Conservation (phyloP, 2,329 filamentous ascomycete genomes). For the Xylaria sp. region DNA sequence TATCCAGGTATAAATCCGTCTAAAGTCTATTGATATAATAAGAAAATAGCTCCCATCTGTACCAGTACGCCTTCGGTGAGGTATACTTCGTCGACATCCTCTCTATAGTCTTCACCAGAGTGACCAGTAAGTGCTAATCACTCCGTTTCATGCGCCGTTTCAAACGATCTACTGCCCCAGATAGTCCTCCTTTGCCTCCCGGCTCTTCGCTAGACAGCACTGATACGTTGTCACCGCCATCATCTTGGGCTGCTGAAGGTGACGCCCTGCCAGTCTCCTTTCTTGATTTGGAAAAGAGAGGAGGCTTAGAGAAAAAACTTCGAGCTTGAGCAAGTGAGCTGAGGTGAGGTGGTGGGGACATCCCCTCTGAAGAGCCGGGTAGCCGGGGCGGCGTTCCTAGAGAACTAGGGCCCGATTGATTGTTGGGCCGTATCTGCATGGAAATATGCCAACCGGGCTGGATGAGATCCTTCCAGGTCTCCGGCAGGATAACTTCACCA, state of each 20-base stretch:
- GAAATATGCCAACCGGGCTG: constrained; percentile 73
- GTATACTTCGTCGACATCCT: background rate
- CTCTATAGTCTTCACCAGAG: background rate
- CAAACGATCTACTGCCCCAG: background rate
- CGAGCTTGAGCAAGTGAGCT: background rate
- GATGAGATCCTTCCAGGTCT: constrained; percentile 76
- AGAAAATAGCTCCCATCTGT: background rate
- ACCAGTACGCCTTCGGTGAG: background rate
- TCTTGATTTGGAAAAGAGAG: background rate
- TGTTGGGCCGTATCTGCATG: constrained; percentile 59
- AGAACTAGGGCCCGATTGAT: no score
- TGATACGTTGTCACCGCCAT: background rate
- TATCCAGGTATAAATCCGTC: no score
- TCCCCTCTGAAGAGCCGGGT: no score
- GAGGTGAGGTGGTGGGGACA: no score
- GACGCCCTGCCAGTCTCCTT: background rate
- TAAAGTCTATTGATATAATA: no score
- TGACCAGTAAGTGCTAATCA: background rate
- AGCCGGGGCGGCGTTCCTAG: no score
- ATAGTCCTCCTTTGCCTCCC: background rate
- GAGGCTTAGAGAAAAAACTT: background rate
- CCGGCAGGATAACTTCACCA: constrained; percentile 76
- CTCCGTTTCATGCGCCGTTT: background rate
- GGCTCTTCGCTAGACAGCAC: background rate
- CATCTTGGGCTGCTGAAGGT: background rate